Evolutionary conservation across 768 basidiomycete genomes (phyloP), one percentile per base, ranked within the genome.

Genomic region (button mushroom (Agaricus bisporus)): DNA sequence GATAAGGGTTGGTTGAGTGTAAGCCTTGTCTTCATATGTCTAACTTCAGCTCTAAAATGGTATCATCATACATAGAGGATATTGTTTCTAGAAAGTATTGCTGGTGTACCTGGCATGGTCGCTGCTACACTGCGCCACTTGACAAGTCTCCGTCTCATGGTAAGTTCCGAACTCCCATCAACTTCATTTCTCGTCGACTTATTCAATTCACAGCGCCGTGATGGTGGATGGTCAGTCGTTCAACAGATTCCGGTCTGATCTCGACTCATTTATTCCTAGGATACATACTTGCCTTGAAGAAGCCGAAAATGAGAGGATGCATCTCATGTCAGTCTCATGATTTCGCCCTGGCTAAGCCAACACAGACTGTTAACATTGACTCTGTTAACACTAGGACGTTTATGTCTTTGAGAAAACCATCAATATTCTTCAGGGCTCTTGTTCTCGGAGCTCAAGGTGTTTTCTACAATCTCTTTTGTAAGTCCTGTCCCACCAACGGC

Each of bases 291-390:
- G 92, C 41, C 73, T 97, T 15, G 88, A 93, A 65, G 95, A 97
- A 72, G 93, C 94, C 11, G 93, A 98, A 65, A 98, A 98, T 65
- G 95, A 99, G 71, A 76, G 95, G 35, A 95, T 97, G 91, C 93
- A 95, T 67, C 76, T 95, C 49, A 88, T 95, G 88, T 90, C 56
- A 62, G 79, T 66, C 22, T 41, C 38, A 15, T 50, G 17, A 32
- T 9, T 22, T 18, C 38, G 37, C 20, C 11, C 20, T 3, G 20
- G 4, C 8, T 25, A 14, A 28, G 43, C 18, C 32, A 17, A 1
- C 11, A 20, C 28, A 18, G 29, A 15, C 35, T 17, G 56, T 48
- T 53, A 56, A 43, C 48, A 45, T n/a, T 32, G 29, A 15, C 22
- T 26, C 35, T 17, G 56, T 48, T 53, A 56, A 43, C 48, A 45